Base-by-base conservation (phyloP, 331 rosid genomes). In the Malus hybrid region DNA sequence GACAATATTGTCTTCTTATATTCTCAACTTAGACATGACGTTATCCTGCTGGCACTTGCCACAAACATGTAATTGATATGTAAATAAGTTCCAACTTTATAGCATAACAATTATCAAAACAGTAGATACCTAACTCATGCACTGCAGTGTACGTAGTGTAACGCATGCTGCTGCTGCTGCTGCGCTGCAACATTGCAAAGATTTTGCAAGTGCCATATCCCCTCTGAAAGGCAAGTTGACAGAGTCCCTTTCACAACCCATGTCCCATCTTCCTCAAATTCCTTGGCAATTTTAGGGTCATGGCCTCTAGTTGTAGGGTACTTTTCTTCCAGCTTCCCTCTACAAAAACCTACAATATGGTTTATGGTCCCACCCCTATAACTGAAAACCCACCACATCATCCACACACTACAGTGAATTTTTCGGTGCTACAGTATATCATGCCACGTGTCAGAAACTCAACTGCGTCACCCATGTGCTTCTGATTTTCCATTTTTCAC, bases 171-270 rank as follows among this genome's bases (percentile, higher is more conserved):
- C 76, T 34, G 76, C 67, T 56, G 76, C 67, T 57, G 54, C 76
- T 34, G 76, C 67, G 54, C 76, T 36, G 67, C 76, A 57, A n/a
- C 55, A 48, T 36, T 72, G 57, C 24, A 59, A 15, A 20, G 6
- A 2, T 1, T 56, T n/a, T 72, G 32, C 57, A 12, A 12, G 1
- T 39, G 14, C n/a, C 60, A 18, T 36, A 71, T 9, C 64, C 75
- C 73, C 75, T 76, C 29, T 11, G 33, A 63, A 67, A 22, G 86
- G 81, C 59, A 81, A 77, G 80, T 79, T 77, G 78, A 77, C 73
- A 6, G 73, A 70, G 75, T 76, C 75, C 54, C 63, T 73, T 71
- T 64, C 68, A 29, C 73, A 44, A 77, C 63, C 72, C 50, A 20
- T 62, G 76, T 56, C 34, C 20, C 67, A 75, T 75, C 70, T 65